Evolutionary conservation across 2,329 filamentous ascomycete genomes (phyloP).

Genomic region (Elsinoe fawcettii): DNA sequence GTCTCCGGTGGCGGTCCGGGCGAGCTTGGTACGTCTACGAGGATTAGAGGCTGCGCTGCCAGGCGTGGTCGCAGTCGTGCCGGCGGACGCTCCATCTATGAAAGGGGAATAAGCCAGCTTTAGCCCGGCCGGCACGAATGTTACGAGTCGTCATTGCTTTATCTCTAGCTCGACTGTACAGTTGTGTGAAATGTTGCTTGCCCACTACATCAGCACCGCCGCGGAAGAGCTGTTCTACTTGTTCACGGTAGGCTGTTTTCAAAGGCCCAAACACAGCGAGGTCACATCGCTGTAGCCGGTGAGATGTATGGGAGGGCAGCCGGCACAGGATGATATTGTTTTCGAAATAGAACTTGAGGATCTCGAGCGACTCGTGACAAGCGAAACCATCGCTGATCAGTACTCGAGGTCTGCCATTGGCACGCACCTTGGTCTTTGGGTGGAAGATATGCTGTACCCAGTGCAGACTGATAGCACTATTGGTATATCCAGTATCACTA

Average conservation of each 20-base stretch:
- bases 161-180: conserved; percentile 23
- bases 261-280: conserved; percentile 18
- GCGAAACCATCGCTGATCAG: conserved; percentile 32
- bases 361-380: conserved; percentile 29
- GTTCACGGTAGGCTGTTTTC: conserved; percentile 18
- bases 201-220: conserved; percentile 15
- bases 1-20: no score
- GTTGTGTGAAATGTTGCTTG: conserved; percentile 19
- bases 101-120: neutral
- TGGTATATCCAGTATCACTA: neutral
- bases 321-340: conserved; percentile 31
- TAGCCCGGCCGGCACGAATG: neutral
- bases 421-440: no score
- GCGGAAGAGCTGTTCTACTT: conserved; percentile 17
- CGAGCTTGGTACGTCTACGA: no score
- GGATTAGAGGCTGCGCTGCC: no score
- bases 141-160: conserved; percentile 6
- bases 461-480: neutral
- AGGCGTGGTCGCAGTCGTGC: no score
- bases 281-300: conserved; percentile 27
- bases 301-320: no score
- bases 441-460: no score
- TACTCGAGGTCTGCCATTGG: conserved; percentile 21
- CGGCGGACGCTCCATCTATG: no score
- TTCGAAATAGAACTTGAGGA: conserved; percentile 27